phyloP scores from a whole-genome alignment of 768 basidiomycete species.

The Lactifluus piperatus region DNA sequence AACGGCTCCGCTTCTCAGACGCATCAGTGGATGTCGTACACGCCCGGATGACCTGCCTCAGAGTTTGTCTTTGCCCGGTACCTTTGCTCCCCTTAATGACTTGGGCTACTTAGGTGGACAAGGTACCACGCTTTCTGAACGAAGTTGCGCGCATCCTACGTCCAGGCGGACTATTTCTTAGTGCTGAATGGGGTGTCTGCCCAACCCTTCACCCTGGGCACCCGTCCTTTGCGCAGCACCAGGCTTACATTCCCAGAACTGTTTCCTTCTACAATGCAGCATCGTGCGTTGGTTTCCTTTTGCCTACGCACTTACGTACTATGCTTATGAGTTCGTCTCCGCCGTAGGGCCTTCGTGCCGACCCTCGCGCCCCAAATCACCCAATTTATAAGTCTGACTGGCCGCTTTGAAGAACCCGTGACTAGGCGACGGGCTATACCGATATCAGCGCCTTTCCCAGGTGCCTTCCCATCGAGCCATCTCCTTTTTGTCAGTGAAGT shows the following conservation, averaged over 20 bases:
- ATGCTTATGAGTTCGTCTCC: neutral
- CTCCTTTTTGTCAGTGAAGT: constrained; percentile 1
- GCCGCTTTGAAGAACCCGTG: constrained; percentile 5
- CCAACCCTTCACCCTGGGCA: constrained; percentile 24
- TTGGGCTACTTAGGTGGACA: constrained; percentile 37
- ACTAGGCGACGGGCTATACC: constrained; percentile 16
- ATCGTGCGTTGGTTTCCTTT: neutral
- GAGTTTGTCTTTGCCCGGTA: constrained; percentile 36
- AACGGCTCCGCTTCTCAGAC: constrained; percentile 41
- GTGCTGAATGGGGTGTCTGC: constrained; percentile 48
- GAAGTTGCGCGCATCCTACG: constrained; percentile 60
- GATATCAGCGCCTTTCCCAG: constrained; percentile 1
- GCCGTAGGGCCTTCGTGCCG: neutral
- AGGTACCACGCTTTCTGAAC: constrained; percentile 43
- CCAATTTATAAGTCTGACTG: neutral
- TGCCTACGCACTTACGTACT: neutral
- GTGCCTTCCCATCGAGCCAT: neutral
- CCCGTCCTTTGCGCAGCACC: neutral
- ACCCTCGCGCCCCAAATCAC: constrained; percentile 8
- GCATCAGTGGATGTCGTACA: constrained; percentile 61
- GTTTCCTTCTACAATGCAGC: constrained; percentile 4
- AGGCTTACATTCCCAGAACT: constrained; percentile 4
- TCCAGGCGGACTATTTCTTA: constrained; percentile 62
- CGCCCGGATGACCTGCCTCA: constrained; percentile 49
- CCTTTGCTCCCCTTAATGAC: constrained; percentile 3